phyloP scores from a whole-genome alignment of 2,329 filamentous ascomycete species.

The Rhexocercosporidium sp. region DNA sequence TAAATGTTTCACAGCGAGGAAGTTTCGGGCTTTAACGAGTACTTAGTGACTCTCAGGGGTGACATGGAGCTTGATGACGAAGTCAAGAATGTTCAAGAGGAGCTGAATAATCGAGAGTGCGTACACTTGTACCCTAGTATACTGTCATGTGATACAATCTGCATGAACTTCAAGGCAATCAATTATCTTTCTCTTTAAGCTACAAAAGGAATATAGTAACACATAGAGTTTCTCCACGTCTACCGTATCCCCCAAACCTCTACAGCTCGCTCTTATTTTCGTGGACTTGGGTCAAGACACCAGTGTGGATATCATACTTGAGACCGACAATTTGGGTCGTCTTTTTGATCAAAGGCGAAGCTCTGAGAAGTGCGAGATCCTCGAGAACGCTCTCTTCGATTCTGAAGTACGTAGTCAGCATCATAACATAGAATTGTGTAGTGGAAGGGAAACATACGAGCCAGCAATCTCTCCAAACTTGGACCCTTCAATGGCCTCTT shows the following conservation, averaged over 20 bases:
- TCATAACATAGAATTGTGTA: not conserved
- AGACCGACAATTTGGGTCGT: constrained; percentile 31
- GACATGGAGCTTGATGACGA: too few relatives aligned
- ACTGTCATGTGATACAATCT: too few relatives aligned
- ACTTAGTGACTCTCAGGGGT: too few relatives aligned
- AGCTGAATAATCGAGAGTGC: too few relatives aligned
- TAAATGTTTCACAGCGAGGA: not conserved
- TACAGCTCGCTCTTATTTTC: constrained; percentile 22
- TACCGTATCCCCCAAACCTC: not conserved
- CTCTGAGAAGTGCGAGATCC: constrained; percentile 29
- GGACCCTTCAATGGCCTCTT: constrained; percentile 19
- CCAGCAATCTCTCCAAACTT: constrained; percentile 32
- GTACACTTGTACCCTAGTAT: too few relatives aligned
- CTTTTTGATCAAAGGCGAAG: constrained; percentile 33
- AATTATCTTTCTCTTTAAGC: not conserved
- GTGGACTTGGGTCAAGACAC: constrained; percentile 25
- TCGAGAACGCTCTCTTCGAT: constrained; percentile 31
- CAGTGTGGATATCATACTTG: constrained; percentile 31
- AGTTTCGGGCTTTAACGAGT: not conserved
- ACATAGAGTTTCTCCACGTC: not conserved
- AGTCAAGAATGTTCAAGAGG: too few relatives aligned
- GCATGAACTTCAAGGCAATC: too few relatives aligned
- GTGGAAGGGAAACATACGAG: constrained; percentile 15
- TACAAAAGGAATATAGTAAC: not conserved
- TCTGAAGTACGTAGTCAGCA: constrained; percentile 14